Conservation (phyloP, 805 yeast species). For the Yarrowia yakushimensis region DNA sequence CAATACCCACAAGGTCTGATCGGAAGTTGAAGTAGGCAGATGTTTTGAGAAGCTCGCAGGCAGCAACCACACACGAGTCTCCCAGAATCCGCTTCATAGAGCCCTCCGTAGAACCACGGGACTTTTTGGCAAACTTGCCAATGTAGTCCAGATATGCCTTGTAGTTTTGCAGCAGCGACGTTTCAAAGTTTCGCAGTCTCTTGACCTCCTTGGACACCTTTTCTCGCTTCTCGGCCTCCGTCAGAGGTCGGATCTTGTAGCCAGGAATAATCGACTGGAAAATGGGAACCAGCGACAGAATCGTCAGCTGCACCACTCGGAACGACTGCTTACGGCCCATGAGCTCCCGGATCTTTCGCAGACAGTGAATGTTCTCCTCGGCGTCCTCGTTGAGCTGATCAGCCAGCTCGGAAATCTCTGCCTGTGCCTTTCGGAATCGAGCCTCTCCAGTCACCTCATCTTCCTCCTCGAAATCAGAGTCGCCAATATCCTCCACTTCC, state of each 20-base stretch:
- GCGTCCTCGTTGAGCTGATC: constrained; percentile 80
- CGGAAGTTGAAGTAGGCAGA: constrained; percentile 79
- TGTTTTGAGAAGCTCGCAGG: constrained; percentile 67
- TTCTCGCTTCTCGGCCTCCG: constrained; percentile 76
- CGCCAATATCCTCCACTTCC: constrained; percentile 34
- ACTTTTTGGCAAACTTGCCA: constrained; percentile 42
- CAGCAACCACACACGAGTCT: constrained; percentile 59
- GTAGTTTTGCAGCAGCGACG: constrained; percentile 66
- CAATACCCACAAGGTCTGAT: constrained; percentile 63
- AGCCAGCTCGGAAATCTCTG: constrained; percentile 78
- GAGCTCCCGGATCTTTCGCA: constrained; percentile 49
- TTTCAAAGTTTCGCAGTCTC: constrained; percentile 74
- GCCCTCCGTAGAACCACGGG: constrained; percentile 35
- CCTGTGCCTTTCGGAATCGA: constrained; percentile 60
- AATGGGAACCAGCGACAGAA: constrained; percentile 76
- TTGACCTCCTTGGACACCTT: constrained; percentile 82
- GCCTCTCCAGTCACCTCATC: constrained; percentile 51
- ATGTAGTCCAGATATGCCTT: constrained; percentile 60
- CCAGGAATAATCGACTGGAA: constrained; percentile 85
- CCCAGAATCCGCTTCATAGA: constrained; percentile 33
- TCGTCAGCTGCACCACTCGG: constrained; percentile 54
- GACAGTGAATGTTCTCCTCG: constrained; percentile 68
- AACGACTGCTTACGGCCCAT: constrained; percentile 49
- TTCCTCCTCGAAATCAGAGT: constrained; percentile 38
- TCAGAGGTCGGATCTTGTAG: constrained; percentile 76